phyloP scores from a whole-genome alignment of 331 rosid genomes.

The Malus hybrid region DNA sequence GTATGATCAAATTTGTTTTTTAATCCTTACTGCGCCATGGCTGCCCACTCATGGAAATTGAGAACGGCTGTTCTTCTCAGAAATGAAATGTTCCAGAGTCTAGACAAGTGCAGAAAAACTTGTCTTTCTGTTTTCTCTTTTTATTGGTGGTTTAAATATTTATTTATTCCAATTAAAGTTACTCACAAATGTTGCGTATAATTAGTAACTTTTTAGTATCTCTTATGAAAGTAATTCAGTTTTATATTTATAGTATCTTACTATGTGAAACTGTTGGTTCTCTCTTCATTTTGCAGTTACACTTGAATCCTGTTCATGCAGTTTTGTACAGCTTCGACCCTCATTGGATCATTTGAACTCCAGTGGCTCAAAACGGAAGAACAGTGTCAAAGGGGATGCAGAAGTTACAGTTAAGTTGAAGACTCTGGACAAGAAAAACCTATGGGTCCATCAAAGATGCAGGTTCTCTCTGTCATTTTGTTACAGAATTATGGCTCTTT shows the following conservation, averaged over 20 bases:
- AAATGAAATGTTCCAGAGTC: neutral
- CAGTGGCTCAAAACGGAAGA: conserved; percentile 49
- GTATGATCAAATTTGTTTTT: neutral
- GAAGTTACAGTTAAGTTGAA: conserved; percentile 40
- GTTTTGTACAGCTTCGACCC: conserved; percentile 71
- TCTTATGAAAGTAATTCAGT: neutral
- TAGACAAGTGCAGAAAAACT: neutral
- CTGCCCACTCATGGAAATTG: neutral
- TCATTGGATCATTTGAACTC: conserved; percentile 52
- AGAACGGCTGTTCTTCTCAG: neutral
- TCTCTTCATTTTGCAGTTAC: conserved; percentile 64
- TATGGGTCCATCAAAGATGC: conserved; percentile 51
- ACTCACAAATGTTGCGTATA: neutral
- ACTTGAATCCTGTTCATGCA: conserved; percentile 76
- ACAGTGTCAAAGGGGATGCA: conserved; percentile 18
- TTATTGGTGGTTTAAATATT: neutral
- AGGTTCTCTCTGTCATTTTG: conserved; percentile 27
- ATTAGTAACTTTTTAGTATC: neutral
- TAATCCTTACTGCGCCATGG: neutral
- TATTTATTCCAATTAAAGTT: neutral
- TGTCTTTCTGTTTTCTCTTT: neutral
- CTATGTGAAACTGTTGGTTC: neutral
- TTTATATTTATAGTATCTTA: neutral
- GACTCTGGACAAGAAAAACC: conserved; percentile 37
- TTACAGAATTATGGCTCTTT: neutral